These are phyloP conservation scores for Cryphonectria carpinicola DNA, from an alignment of 2,329 filamentous ascomycete species.

Conservation along the genomic window DNA sequence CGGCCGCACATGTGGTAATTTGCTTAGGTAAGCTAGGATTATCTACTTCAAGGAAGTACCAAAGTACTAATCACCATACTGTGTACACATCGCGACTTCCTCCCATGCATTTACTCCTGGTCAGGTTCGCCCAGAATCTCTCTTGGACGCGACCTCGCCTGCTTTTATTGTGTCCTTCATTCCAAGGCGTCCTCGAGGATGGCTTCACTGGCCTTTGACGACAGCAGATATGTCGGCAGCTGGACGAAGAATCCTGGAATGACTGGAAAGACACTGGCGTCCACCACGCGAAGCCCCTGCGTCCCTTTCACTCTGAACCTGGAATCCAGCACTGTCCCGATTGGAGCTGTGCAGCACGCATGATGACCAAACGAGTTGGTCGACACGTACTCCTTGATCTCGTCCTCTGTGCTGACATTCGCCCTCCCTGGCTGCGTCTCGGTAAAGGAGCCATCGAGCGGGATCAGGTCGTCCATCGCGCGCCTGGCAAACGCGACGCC, in stretches of 20 bases:
- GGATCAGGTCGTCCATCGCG: slow-evolving; percentile 23
- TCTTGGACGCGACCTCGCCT: neutral
- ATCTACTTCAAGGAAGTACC: neutral
- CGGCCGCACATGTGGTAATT: no score
- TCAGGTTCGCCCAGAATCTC: no score
- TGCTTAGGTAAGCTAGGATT: neutral
- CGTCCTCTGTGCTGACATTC: slow-evolving; percentile 25
- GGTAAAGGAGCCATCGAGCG: slow-evolving; percentile 22
- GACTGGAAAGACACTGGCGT: slow-evolving; percentile 56
- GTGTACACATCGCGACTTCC: neutral
- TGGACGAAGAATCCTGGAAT: slow-evolving; percentile 50
- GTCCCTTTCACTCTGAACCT: slow-evolving; percentile 58
- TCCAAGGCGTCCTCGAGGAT: slow-evolving; percentile 21
- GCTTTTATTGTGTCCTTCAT: neutral
- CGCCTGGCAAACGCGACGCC: slow-evolving; percentile 55
- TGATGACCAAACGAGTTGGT: slow-evolving; percentile 30
- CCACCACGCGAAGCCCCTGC: slow-evolving; percentile 57
- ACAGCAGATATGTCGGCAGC: slow-evolving; percentile 53
- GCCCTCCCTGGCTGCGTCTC: slow-evolving; percentile 32
- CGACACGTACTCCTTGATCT: slow-evolving; percentile 30
- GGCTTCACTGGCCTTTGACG: slow-evolving; percentile 24
- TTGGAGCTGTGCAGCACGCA: slow-evolving; percentile 29
- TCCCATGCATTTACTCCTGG: no score
- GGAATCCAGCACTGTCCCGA: slow-evolving; percentile 54
- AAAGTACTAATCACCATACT: neutral